Evolutionary conservation across 805 yeast species (phyloP).

Genomic region (Starmerella sp.): DNA sequence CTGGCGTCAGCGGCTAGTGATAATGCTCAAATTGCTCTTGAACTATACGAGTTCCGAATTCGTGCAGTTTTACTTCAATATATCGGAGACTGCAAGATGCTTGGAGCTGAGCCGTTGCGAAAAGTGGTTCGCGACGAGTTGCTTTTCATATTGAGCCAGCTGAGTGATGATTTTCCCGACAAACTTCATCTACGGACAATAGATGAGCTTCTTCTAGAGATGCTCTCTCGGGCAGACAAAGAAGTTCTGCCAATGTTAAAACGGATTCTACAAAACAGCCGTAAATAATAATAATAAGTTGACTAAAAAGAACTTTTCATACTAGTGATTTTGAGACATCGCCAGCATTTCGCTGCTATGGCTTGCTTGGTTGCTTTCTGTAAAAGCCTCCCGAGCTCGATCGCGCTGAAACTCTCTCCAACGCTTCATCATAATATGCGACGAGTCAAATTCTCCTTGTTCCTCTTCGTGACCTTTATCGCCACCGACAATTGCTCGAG

Average conservation of each 20-base stretch:
- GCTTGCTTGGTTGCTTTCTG: not conserved
- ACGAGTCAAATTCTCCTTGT: conserved; percentile 84
- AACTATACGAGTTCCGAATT: conserved; percentile 11
- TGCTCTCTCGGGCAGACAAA: conserved; percentile 8
- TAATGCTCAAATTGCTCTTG: conserved; percentile 5
- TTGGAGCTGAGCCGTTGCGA: conserved; percentile 55
- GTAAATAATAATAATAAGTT: not conserved
- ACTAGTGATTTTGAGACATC: not conserved
- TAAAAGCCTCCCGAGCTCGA: conserved; percentile 31
- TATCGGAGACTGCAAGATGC: conserved; percentile 49
- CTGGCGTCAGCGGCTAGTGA: conserved; percentile 25
- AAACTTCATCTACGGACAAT: not conserved
- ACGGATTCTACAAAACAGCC: not conserved
- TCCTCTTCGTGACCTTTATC: conserved; percentile 55
- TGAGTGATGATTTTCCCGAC: not conserved
- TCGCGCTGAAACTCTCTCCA: conserved; percentile 92
- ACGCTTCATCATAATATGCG: conserved; percentile 76
- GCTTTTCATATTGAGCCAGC: conserved; percentile 21
- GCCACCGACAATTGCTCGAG: conserved; percentile 66
- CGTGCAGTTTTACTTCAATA: conserved; percentile 48
- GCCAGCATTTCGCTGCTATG: not conserved
- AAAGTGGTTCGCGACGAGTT: conserved; percentile 56
- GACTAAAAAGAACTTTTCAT: not conserved
- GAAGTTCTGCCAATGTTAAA: not conserved
- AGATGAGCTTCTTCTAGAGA: conserved; percentile 4